phyloP scores from a whole-genome alignment of 805 yeast genomes.

The Saturnispora saitoi region DNA sequence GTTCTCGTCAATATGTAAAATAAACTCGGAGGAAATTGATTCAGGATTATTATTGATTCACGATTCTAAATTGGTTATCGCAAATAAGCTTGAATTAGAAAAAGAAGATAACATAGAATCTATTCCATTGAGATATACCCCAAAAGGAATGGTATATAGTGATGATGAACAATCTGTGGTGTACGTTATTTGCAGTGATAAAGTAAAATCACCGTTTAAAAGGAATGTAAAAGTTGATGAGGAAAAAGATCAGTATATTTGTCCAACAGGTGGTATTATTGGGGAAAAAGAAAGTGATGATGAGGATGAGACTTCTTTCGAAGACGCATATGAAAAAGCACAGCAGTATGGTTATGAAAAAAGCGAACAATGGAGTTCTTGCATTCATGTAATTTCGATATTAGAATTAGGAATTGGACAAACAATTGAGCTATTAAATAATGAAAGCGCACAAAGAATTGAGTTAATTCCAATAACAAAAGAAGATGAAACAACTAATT shows the following conservation, averaged over 20 bases:
- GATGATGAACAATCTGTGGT: conserved; percentile 18
- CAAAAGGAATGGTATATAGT: conserved; percentile 33
- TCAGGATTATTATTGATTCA: conserved; percentile 59
- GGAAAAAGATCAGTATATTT: conserved; percentile 12
- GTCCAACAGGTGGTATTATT: conserved; percentile 14
- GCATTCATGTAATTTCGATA: conserved; percentile 41
- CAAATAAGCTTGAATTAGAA: conserved; percentile 26
- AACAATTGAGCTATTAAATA: conserved; percentile 34
- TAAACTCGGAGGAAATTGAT: conserved; percentile 53
- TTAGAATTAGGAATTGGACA: conserved; percentile 29
- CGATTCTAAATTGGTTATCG: conserved; percentile 44
- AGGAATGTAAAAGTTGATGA: conserved; percentile 15
- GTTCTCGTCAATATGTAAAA: conserved; percentile 37
- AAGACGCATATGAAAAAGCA: conserved; percentile 27
- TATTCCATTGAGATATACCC: conserved; percentile 41
- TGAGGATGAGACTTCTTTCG: conserved; percentile 8
- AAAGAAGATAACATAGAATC: conserved; percentile 29
- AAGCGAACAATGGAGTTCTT: conserved; percentile 39
- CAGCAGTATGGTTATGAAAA: conserved; percentile 38
- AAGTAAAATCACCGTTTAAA: conserved; percentile 17
- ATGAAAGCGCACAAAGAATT: conserved; percentile 36
- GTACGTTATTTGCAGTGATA: conserved; percentile 42
- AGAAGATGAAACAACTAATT: conserved; percentile 24
- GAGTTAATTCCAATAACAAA: conserved; percentile 27
- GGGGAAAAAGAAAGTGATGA: conserved; percentile 20